These are phyloP conservation scores for Monilinia fructigena DNA, from an alignment of 2,329 filamentous ascomycete species.

Conservation along the genomic window DNA sequence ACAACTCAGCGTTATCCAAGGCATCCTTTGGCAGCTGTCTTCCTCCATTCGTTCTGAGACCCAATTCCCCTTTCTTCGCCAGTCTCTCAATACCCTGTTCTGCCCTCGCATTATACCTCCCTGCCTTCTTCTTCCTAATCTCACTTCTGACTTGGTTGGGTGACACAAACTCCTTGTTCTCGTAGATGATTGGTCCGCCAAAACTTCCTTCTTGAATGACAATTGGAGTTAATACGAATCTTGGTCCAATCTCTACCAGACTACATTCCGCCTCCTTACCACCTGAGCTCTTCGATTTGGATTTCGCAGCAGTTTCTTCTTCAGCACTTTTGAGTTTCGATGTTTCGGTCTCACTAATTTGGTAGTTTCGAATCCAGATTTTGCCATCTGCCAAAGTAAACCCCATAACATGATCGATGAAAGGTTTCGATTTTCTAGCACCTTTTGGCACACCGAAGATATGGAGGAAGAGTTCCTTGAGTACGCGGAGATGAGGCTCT, in stretches of 20 bases:
- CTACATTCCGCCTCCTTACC: slow-evolving; percentile 71
- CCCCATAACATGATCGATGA: slow-evolving; percentile 91
- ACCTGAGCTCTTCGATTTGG: slow-evolving; percentile 43
- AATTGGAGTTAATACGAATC: slow-evolving; percentile 90
- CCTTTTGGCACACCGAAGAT: slow-evolving; percentile 90
- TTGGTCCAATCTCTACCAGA: slow-evolving; percentile 88
- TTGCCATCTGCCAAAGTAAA: slow-evolving; percentile 90
- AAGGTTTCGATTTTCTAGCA: slow-evolving; percentile 88
- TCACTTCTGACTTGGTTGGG: slow-evolving; percentile 93
- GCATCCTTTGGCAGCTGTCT: slow-evolving; percentile 62
- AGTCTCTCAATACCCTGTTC: slow-evolving; percentile 72
- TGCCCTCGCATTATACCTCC: slow-evolving; percentile 71
- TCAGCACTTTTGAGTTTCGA: slow-evolving; percentile 45
- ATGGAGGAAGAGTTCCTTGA: slow-evolving; percentile 88
- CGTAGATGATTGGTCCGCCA: slow-evolving; percentile 93
- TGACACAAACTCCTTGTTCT: slow-evolving; percentile 96
- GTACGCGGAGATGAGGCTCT: slow-evolving; percentile 73
- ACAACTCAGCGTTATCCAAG: slow-evolving; percentile 74
- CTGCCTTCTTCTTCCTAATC: slow-evolving; percentile 71
- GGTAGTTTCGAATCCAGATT: slow-evolving; percentile 94
- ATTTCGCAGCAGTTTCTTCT: slow-evolving; percentile 42
- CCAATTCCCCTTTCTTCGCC: slow-evolving; percentile 73
- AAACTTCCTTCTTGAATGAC: slow-evolving; percentile 94
- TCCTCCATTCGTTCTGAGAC: slow-evolving; percentile 66
- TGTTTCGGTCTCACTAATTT: slow-evolving; percentile 81